Evolutionary conservation across 192 early-diverging fungal species (phyloP), one percentile per base, ranked within the genome.

Genomic region (Backusella sp.): DNA sequence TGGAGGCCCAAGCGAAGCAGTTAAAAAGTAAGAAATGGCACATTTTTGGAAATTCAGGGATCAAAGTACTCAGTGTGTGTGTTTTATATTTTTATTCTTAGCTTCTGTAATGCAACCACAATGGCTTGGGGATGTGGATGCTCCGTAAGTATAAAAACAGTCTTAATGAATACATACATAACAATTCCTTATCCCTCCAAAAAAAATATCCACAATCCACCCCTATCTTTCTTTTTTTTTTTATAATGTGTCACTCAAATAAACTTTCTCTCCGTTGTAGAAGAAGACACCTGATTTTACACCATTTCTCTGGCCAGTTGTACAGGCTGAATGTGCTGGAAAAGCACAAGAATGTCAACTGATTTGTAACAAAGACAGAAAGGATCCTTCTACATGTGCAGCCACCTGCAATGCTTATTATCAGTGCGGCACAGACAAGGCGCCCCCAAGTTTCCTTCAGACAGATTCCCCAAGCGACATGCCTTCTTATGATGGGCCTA

Each of bases 121-220:
- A 75, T 79, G 78, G 78, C 73, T 30, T 79, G 78, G 78, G 69
- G 69, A 41, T 79, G 78, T 52, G 56, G 56, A 7, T 79, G 78
- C 23, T 49, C 53, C 11, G 78, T 79, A 72, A 79, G 77, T 73
- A 12, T 35, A 69, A 26, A 2, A 71, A 3, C 30, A 73, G 9
- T 28, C 12, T 23, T 12, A 28, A 28, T 26, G 9, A 6, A 53
- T 21, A 53, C n/a, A 52, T 52, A 73, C 70, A 46, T 21, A 72
- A 36, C 19, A 17, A 68, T n/a, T 68, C 23, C 56, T 28, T 23
- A 26, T 59, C 53, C 53, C 53, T 59, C n/a, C 19, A 49, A 49
- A 49, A 49, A n/a, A 49, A 6, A 49, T n/a, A 49, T n/a, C 17
- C 66, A 66, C 28, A 34, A 34, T 19, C 66, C 0, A 66, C 17